A percentile compares a stretch with the other conserved stretches of the same genome.
These are phyloP conservation scores for Trapa bicornis DNA, from an alignment of 345 rosid species.

Conservation along the genomic window DNA sequence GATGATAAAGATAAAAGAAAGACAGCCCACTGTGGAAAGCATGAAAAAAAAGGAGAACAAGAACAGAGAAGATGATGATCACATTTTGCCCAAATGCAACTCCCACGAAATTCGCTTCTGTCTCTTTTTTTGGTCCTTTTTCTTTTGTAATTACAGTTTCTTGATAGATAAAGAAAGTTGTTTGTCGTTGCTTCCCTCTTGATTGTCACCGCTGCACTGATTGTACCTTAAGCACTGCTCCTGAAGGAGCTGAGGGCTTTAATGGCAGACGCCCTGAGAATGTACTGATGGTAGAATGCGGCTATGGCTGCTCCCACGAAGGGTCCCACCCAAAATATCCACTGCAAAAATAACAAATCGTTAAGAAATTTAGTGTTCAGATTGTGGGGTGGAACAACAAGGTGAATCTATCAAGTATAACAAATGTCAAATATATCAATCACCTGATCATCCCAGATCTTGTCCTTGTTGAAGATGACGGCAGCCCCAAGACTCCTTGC, in stretches of 20 bases:
- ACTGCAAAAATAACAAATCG: slow-evolving; percentile 23
- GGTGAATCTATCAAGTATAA: neutral
- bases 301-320: slow-evolving; percentile 73
- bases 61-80: neutral
- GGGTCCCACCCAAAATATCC: slow-evolving; percentile 98
- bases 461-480: slow-evolving; percentile 56
- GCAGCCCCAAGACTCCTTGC: slow-evolving; percentile 98
- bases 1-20: neutral
- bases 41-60: neutral
- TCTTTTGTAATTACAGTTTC: slow-evolving; percentile 1
- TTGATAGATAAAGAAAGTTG: neutral
- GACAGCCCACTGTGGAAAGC: neutral
- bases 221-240: slow-evolving; percentile 47
- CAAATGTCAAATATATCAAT: neutral
- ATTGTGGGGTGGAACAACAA: neutral
- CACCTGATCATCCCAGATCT: slow-evolving; percentile 96
- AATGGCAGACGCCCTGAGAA: slow-evolving; percentile 71
- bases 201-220: neutral
- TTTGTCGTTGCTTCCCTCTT: neutral
- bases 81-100: neutral
- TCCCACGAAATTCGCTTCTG: neutral
- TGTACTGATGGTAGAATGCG: slow-evolving; percentile 66
- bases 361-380: neutral
- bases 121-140: neutral
- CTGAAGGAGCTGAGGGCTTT: slow-evolving; percentile 84